Percentiles rank a stretch among this genome's conserved stretches.
Evolutionary conservation across 192 early-diverging fungal species (phyloP).

Genomic region (Coemansia sp.): DNA sequence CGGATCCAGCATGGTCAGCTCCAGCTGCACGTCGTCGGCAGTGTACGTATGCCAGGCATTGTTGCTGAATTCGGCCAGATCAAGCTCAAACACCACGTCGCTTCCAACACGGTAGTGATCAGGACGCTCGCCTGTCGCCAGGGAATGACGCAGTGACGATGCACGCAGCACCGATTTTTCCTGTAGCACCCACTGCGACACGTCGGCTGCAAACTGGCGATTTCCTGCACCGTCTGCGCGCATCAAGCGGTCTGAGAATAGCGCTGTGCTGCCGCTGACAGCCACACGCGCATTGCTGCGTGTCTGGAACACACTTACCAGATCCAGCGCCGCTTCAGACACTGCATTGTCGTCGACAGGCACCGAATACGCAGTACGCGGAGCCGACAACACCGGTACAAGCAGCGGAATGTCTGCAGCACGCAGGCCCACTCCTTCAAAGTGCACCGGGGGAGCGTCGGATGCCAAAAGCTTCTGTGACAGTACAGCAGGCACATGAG

Average conservation of each 20-base stretch:
- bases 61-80: constrained; percentile 75
- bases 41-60: constrained; percentile 81
- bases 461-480: constrained; percentile 13
- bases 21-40: constrained; percentile 77
- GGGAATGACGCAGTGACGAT: constrained; percentile 58
- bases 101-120: constrained; percentile 90
- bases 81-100: constrained; percentile 83
- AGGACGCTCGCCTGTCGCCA: constrained; percentile 67
- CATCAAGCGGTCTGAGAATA: constrained; percentile 78
- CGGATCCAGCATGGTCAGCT: constrained; percentile 96
- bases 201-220: constrained; percentile 66
- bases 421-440: constrained; percentile 76
- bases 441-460: constrained; percentile 45
- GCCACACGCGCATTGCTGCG: constrained; percentile 84
- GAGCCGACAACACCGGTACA: constrained; percentile 61
- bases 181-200: constrained; percentile 89
- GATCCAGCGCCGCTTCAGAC: constrained; percentile 62
- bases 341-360: constrained; percentile 20
- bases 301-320: constrained; percentile 87
- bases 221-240: constrained; percentile 59
- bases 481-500: constrained; percentile 44
- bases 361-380: constrained; percentile 65
- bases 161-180: constrained; percentile 79
- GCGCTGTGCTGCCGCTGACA: constrained; percentile 75
- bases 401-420: constrained; percentile 68